A percentile compares a stretch with the other conserved stretches of the same genome.
These are phyloP conservation scores for Ceratonia siliqua DNA, from an alignment of 306 rosid species.

Conservation along the genomic window DNA sequence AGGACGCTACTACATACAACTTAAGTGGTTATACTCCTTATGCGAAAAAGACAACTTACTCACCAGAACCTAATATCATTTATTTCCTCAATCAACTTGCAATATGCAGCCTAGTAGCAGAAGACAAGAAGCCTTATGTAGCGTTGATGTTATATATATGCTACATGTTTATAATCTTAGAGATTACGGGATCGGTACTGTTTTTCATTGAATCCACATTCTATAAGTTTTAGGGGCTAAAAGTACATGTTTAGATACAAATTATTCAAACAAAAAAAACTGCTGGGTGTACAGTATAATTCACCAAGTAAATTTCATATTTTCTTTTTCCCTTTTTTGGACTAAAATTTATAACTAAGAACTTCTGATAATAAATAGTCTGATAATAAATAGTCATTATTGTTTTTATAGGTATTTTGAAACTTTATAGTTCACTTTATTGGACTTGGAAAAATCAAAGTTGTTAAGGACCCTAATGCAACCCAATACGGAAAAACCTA, in stretches of 20 bases:
- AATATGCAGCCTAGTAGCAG: too few relatives aligned
- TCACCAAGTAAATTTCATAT: not conserved
- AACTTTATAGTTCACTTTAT: too few relatives aligned
- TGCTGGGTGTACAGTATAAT: not conserved
- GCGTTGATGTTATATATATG: too few relatives aligned
- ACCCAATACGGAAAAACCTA: not conserved
- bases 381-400: not conserved
- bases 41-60: not conserved
- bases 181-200: not conserved
- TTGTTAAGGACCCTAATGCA: not conserved
- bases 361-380: not conserved
- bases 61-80: not conserved
- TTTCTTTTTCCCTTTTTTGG: not conserved
- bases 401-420: too few relatives aligned
- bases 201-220: not conserved
- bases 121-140: too few relatives aligned
- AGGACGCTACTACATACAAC: slow-evolving; percentile 12
- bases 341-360: not conserved
- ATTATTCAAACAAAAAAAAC: not conserved
- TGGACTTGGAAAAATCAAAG: too few relatives aligned
- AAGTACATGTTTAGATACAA: not conserved
- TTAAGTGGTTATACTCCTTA: not conserved
- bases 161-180: not conserved
- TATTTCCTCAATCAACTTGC: not conserved
- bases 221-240: not conserved